Evolutionary conservation across 202 grass and related monocot species (phyloP), one percentile per base, ranked within the genome.

Genomic region (Sporobolus alterniflorus): DNA sequence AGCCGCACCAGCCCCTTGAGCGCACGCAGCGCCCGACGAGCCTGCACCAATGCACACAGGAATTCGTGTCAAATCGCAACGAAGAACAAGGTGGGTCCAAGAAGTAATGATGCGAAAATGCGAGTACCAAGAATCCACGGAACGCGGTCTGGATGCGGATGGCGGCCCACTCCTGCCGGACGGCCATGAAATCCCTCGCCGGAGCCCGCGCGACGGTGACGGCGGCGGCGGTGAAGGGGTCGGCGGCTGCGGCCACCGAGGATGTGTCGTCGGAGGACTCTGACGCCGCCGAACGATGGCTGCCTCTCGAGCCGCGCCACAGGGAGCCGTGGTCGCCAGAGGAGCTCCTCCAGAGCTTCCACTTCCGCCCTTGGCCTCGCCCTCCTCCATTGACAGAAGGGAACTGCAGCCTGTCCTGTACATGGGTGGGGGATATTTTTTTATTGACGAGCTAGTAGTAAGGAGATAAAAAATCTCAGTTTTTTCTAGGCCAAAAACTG

Each of bases 121-220:
- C 10, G 28, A 14, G 75, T 96, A 99, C 96, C 91, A 99, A 32
- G 87, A 96, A 99, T 0, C 93, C 93, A 21, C 96, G 91, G 76
- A 94, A 99, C 18, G 96, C 89, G 7, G 96, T 99, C 90, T 99
- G 96, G 82, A 99, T 91, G 78, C 96, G 96, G 67, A 99, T 99
- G 69, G 83, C 31, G 44, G 91, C 91, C 96, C 96, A 99, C 67
- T 99, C 93, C 9, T 91, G 93, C 41, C 96, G 73, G 62, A 99
- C 91, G 31, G 80, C 93, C 91, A 90, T 96, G 93, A 99, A 99
- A 66, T 99, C 93, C 84, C 90, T 96, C 2, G 89, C 88, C 50
- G 91, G 91, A 7, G 96, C 96, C 14, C 93, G 91, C 3, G 92
- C 89, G 9, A 96, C 91, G 3, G 93, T 76, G 60, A 93, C 93